A percentile compares a stretch with the other conserved stretches of the same genome.
Evolutionary conservation across 352 stramenopile species (phyloP).

Genomic region (Elongisporangium prolatum): DNA sequence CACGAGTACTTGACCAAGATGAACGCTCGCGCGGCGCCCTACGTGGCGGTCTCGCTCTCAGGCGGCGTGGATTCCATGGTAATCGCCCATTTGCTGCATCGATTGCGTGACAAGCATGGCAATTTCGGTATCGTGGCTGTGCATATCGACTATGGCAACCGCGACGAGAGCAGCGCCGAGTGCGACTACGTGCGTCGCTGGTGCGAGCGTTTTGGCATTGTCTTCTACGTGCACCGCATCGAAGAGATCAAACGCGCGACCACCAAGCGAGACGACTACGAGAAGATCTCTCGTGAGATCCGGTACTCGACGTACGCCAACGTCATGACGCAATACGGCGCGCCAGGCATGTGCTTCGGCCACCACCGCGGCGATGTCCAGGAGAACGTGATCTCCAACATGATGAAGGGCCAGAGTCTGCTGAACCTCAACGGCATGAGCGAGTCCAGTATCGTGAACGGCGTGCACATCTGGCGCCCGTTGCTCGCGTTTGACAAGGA

Average conservation of each 20-base stretch:
- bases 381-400: conserved; percentile 98
- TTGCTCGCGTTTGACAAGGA: conserved; percentile 93
- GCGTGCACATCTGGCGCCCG: conserved; percentile 88
- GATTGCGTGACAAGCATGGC: conserved; percentile 62
- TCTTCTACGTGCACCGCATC: conserved; percentile 85
- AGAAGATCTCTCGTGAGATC: conserved; percentile 91
- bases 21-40: conserved; percentile 26
- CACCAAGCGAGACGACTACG: conserved; percentile 94
- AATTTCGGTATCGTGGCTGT: conserved; percentile 81
- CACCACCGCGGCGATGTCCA: conserved; percentile 97
- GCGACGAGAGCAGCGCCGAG: conserved; percentile 89
- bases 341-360: conserved; percentile 93
- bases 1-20: conserved; percentile 60
- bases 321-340: conserved; percentile 63
- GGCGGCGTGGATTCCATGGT: conserved; percentile 98
- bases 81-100: conserved; percentile 90
- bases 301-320: conserved; percentile 91
- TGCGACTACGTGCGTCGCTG: conserved; percentile 91
- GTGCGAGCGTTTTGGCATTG: conserved; percentile 73
- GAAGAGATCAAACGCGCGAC: conserved; percentile 90
- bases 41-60: conserved; percentile 90
- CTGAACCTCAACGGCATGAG: conserved; percentile 95
- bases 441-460: conserved; percentile 67
- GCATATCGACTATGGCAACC: conserved; percentile 98
- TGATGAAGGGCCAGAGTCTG: conserved; percentile 92